Evolutionary conservation across 441 rosid species (phyloP).

Genomic region (Theobroma grandiflorum): DNA sequence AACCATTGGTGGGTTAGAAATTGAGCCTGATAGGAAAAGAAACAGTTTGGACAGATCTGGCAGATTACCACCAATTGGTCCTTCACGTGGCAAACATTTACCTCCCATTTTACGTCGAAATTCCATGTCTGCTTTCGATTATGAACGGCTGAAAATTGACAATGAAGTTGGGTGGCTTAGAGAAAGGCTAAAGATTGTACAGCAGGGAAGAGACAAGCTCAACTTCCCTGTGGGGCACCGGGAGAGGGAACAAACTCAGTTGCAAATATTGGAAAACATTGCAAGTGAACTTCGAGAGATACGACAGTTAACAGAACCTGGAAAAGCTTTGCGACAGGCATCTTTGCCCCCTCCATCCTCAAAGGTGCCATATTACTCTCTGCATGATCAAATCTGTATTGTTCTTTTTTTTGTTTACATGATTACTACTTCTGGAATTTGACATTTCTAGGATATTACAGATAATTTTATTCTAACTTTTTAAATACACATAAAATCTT

Average conservation of each 20-base stretch:
- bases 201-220: conserved; percentile 70
- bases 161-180: conserved; percentile 74
- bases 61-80: conserved; percentile 42
- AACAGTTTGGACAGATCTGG: conserved; percentile 55
- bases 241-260: conserved; percentile 46
- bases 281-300: conserved; percentile 52
- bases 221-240: conserved; percentile 38
- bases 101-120: conserved; percentile 58
- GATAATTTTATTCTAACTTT: neutral
- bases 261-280: conserved; percentile 51
- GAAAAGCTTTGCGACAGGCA: conserved; percentile 48
- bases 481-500: neutral
- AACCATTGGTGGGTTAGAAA: conserved; percentile 27
- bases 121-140: conserved; percentile 81
- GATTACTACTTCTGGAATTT: neutral
- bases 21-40: conserved; percentile 42
- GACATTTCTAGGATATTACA: neutral
- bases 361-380: conserved; percentile 48
- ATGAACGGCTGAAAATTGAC: conserved; percentile 73
- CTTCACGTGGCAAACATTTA: conserved; percentile 36
- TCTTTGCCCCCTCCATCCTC: conserved; percentile 59
- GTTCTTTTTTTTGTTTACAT: neutral
- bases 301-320: conserved; percentile 40
- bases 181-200: conserved; percentile 71
- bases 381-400: neutral